Conservation (phyloP, 2,329 filamentous ascomycete genomes). For the Fusarium cyanostomum region DNA sequence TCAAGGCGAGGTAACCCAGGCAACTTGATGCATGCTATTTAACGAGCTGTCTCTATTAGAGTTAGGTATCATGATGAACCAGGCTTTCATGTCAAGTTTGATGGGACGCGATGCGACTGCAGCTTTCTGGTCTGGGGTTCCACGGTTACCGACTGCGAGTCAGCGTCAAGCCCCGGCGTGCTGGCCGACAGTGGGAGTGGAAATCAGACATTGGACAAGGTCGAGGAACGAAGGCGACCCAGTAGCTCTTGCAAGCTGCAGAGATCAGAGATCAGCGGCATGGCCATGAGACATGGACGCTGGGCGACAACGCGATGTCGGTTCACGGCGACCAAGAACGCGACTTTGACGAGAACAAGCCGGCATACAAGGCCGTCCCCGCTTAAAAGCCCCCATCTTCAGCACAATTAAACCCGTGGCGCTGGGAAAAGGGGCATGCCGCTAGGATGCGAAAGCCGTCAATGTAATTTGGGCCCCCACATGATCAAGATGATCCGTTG, state of each 20-base stretch:
- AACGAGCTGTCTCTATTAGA: constrained; percentile 7
- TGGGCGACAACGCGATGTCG: constrained; percentile 1
- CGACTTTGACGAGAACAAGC: constrained; percentile 8
- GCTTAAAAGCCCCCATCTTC: constrained; percentile 20
- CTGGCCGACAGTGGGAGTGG: not conserved
- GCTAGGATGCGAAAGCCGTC: constrained; percentile 26
- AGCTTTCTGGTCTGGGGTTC: not conserved
- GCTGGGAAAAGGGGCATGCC: constrained; percentile 37
- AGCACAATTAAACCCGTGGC: constrained; percentile 33
- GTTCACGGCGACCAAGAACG: not conserved
- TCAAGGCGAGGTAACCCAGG: constrained; percentile 1
- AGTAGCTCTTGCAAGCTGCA: too few relatives aligned
- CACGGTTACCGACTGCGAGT: not conserved
- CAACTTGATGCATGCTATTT: constrained; percentile 28
- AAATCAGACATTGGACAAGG: not conserved
- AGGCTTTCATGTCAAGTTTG: not conserved
- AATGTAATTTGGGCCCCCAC: constrained; percentile 42
- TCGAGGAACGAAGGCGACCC: not conserved
- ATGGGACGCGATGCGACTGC: constrained; percentile 7
- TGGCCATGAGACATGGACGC: constrained; percentile 4
- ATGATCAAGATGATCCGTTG: constrained; percentile 39
- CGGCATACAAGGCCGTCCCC: constrained; percentile 22
- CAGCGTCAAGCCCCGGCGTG: not conserved
- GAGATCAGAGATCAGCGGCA: constrained; percentile 12
- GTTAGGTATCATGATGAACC: not conserved